A percentile compares a stretch with the other conserved stretches of the same genome.
These are phyloP conservation scores for Nothophytophthora sp. DNA, from an alignment of 352 stramenopile genomes.

Conservation along the genomic window DNA sequence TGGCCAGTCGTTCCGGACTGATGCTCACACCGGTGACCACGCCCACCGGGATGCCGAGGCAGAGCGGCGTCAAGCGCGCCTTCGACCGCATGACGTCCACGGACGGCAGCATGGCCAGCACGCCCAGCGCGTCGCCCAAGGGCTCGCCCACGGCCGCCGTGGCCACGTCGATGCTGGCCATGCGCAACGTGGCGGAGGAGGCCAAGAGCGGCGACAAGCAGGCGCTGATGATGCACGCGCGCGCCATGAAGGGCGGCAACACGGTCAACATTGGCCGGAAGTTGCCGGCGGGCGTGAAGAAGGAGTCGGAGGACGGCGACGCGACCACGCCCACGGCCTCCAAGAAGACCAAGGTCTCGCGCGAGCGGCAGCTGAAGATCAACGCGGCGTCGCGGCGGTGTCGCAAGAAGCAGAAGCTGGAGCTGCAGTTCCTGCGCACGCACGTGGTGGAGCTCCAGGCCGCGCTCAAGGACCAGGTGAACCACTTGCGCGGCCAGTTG, in stretches of 20 bases:
- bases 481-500: constrained; percentile 37
- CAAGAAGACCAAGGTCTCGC: constrained; percentile 85
- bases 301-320: constrained; percentile 22
- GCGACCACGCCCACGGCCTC: constrained; percentile 15
- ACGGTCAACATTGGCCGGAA: constrained; percentile 31
- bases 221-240: constrained; percentile 20
- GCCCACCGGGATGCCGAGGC: background rate
- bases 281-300: constrained; percentile 25
- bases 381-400: constrained; percentile 80
- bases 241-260: constrained; percentile 23
- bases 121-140: constrained; percentile 18
- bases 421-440: constrained; percentile 83
- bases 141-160: constrained; percentile 50
- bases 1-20: background rate
- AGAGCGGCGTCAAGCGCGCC: constrained; percentile 48
- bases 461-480: constrained; percentile 69
- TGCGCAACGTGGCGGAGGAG: constrained; percentile 34
- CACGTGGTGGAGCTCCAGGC: constrained; percentile 83
- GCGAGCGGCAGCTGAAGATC: constrained; percentile 88
- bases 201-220: constrained; percentile 15
- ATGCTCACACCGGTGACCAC: background rate
- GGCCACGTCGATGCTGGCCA: constrained; percentile 72
- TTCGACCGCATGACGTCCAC: constrained; percentile 33
- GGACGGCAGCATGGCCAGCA: background rate
- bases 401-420: constrained; percentile 87